phyloP scores from a whole-genome alignment of 208 protist genomes.

The Wallacemonas sp. region DNA sequence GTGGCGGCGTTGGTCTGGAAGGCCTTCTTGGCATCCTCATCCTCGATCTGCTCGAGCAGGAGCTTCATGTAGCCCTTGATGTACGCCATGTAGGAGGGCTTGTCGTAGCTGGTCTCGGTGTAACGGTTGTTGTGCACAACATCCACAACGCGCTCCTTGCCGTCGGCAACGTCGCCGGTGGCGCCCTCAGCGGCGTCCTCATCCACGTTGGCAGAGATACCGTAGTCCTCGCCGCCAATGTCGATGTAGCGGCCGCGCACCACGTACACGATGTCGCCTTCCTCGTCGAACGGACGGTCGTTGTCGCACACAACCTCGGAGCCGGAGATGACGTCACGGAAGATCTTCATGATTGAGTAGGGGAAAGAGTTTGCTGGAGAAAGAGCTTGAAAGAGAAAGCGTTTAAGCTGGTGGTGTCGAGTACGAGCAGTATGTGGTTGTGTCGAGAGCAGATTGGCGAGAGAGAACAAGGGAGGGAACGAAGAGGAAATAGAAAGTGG shows the following conservation, averaged over 20 bases:
- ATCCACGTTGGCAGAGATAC: slow-evolving; percentile 91
- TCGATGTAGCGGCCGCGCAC: slow-evolving; percentile 87
- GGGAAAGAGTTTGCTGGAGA: not conserved
- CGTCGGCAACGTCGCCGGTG: slow-evolving; percentile 78
- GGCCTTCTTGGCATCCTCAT: slow-evolving; percentile 80
- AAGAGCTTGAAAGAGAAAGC: not conserved
- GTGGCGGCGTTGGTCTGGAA: slow-evolving; percentile 87
- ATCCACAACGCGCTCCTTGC: slow-evolving; percentile 84
- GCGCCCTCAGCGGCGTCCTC: slow-evolving; percentile 87
- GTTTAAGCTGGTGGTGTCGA: too few relatives aligned
- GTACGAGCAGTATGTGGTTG: too few relatives aligned
- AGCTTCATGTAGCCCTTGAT: slow-evolving; percentile 93
- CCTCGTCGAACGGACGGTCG: slow-evolving; percentile 74
- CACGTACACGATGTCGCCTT: slow-evolving; percentile 84
- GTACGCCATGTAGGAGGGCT: slow-evolving; percentile 92
- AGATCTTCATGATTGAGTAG: slow-evolving; percentile 81
- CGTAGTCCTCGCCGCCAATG: slow-evolving; percentile 89
- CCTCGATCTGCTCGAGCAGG: slow-evolving; percentile 84
- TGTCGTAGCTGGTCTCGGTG: slow-evolving; percentile 93
- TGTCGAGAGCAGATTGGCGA: too few relatives aligned
- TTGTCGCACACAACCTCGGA: slow-evolving; percentile 93
- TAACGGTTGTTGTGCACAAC: slow-evolving; percentile 92
- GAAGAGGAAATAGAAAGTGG: too few relatives aligned
- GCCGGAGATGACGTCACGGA: slow-evolving; percentile 84
- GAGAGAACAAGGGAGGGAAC: too few relatives aligned